These are phyloP conservation scores for Cryphonectria naterciae DNA, from an alignment of 2,329 filamentous ascomycete genomes.

Conservation along the genomic window DNA sequence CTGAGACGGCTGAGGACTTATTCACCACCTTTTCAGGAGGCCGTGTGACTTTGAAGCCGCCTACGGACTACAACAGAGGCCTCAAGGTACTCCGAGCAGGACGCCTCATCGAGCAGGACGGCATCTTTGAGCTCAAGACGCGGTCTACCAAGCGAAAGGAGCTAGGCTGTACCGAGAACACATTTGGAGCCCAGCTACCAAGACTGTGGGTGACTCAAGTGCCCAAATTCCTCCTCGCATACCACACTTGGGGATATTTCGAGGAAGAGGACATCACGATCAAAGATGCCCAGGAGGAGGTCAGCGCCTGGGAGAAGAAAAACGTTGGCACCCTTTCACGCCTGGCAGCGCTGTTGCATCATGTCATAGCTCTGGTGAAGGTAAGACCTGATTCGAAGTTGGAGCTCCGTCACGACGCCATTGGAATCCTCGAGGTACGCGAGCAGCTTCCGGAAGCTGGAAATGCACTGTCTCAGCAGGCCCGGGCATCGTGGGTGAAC, in stretches of 20 bases:
- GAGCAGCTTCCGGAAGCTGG: slow-evolving; percentile 32
- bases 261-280: slow-evolving; percentile 42
- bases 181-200: slow-evolving; percentile 22
- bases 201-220: slow-evolving; percentile 27
- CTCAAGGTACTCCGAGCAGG: slow-evolving; percentile 16
- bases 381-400: slow-evolving; percentile 30
- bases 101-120: slow-evolving; percentile 16
- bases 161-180: slow-evolving; percentile 10
- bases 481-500: slow-evolving; percentile 34
- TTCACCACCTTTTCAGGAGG: slow-evolving; percentile 10
- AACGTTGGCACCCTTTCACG: slow-evolving; percentile 38
- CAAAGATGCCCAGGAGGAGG: slow-evolving; percentile 36
- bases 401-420: slow-evolving; percentile 33
- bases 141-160: slow-evolving; percentile 24
- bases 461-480: slow-evolving; percentile 34
- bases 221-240: slow-evolving; percentile 25
- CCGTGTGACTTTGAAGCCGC: slow-evolving; percentile 9
- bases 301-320: slow-evolving; percentile 43
- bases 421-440: slow-evolving; percentile 33
- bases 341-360: slow-evolving; percentile 37
- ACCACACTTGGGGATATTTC: slow-evolving; percentile 22
- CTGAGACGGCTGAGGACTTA: background rate
- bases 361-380: slow-evolving; percentile 31
- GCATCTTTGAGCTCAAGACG: slow-evolving; percentile 28
- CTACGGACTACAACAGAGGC: background rate